Conservation (phyloP, 1,284 basidiomycete species). For the Pseudozyma sp. region DNA sequence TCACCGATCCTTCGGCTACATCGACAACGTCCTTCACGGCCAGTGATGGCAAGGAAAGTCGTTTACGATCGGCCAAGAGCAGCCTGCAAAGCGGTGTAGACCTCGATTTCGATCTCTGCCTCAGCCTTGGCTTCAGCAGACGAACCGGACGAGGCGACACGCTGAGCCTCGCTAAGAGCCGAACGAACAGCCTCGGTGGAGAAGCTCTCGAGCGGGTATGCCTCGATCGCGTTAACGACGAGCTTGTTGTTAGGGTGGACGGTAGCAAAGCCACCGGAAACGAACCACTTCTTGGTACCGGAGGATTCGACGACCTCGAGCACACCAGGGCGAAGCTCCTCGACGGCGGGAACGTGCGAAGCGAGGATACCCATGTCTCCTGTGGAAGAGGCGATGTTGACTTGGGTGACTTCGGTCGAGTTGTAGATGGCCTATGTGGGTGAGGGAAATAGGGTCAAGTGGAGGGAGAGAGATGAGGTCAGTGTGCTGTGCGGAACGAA, state of each 20-base stretch:
- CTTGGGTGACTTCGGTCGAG: slow-evolving; percentile 61
- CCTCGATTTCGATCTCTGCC: slow-evolving; percentile 93
- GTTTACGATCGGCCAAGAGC: slow-evolving; percentile 73
- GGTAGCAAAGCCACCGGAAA: slow-evolving; percentile 95
- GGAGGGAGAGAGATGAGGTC: not conserved
- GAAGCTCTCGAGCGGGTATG: slow-evolving; percentile 90
- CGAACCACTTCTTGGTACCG: slow-evolving; percentile 71
- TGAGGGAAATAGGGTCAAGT: not conserved
- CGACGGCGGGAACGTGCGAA: slow-evolving; percentile 67
- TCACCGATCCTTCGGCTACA: not conserved
- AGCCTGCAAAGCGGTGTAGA: slow-evolving; percentile 93
- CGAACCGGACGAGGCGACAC: slow-evolving; percentile 82
- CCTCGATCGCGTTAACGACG: slow-evolving; percentile 97
- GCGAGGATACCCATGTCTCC: slow-evolving; percentile 69
- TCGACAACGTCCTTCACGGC: not conserved
- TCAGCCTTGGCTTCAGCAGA: slow-evolving; percentile 93
- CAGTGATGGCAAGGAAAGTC: not conserved
- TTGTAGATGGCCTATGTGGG: slow-evolving; percentile 58
- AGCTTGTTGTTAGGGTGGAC: slow-evolving; percentile 97
- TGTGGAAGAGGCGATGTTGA: slow-evolving; percentile 62
- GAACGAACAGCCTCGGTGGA: slow-evolving; percentile 88
- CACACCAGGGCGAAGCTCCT: slow-evolving; percentile 67
- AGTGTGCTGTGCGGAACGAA: slow-evolving; percentile 1
- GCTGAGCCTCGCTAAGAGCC: slow-evolving; percentile 89
- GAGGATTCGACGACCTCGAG: slow-evolving; percentile 66